Evolutionary conservation across 2,329 filamentous ascomycete genomes (phyloP).

Genomic region (Penicillium sp.): DNA sequence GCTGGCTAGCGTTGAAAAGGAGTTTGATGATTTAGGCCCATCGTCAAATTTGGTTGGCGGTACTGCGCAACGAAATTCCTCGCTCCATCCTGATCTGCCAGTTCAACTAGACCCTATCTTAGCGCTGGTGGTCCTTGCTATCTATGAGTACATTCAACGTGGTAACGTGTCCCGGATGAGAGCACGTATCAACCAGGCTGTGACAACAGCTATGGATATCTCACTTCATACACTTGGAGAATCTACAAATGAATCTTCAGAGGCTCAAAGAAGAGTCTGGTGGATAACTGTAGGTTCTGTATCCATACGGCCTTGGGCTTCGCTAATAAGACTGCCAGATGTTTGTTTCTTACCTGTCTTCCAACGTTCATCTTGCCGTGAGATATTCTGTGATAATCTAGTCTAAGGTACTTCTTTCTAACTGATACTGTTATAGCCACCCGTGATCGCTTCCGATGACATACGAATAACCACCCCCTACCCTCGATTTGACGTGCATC

Average conservation of each 20-base stretch:
- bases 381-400: background rate
- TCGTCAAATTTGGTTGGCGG: conserved; percentile 1
- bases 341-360: conserved; percentile 25
- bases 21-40: conserved; percentile 14
- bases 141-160: conserved; percentile 31
- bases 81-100: conserved; percentile 22
- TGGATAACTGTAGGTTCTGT: conserved; percentile 29
- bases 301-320: background rate
- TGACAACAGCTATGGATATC: conserved; percentile 32
- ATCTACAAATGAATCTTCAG: conserved; percentile 11
- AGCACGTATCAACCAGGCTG: conserved; percentile 27
- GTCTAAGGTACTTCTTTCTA: background rate
- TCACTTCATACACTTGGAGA: conserved; percentile 22
- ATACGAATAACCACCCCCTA: conserved; percentile 29
- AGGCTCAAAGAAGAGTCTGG: conserved; percentile 30
- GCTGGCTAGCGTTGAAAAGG: conserved; percentile 17
- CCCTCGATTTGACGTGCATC: conserved; percentile 21
- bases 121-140: conserved; percentile 24
- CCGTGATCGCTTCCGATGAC: conserved; percentile 24
- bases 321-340: conserved; percentile 17
- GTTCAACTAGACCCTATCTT: conserved; percentile 21
- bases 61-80: background rate
- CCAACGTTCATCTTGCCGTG: conserved; percentile 23
- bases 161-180: conserved; percentile 30
- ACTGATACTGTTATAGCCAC: conserved; percentile 15